A percentile compares a stretch with the other conserved stretches of the same genome.
Evolutionary conservation across 2,329 filamentous ascomycete species (phyloP).

Genomic region (Calonectria pseudoturangicola): DNA sequence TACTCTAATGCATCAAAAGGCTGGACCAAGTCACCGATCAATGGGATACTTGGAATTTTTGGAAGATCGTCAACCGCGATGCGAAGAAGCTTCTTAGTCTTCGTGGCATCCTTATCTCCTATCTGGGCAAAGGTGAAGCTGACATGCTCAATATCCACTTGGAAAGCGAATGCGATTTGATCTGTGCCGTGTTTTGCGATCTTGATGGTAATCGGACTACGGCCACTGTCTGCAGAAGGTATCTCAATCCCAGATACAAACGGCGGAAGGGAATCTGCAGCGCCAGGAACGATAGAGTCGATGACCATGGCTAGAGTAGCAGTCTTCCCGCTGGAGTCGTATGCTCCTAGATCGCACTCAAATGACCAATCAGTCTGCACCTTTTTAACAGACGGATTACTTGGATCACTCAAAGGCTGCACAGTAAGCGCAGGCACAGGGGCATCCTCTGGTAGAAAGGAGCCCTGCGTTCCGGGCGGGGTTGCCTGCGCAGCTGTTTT

Average conservation of each 20-base stretch:
- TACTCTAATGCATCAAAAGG: constrained; percentile 7
- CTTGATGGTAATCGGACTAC: background rate
- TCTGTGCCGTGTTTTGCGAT: background rate
- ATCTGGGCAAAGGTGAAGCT: constrained; percentile 9
- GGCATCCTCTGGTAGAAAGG: background rate
- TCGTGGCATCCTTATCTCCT: background rate
- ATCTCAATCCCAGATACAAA: background rate
- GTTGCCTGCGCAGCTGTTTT: constrained; percentile 1
- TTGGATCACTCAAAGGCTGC: background rate
- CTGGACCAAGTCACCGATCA: background rate
- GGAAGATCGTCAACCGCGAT: background rate
- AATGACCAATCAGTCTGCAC: background rate
- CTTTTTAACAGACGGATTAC: background rate
- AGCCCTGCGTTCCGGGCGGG: background rate
- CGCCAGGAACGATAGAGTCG: background rate
- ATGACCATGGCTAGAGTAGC: background rate
- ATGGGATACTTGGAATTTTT: background rate
- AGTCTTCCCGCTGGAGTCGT: background rate
- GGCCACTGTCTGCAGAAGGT: background rate
- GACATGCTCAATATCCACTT: constrained; percentile 4
- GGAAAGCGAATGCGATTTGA: background rate
- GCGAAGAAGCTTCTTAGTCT: background rate
- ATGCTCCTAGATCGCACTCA: background rate
- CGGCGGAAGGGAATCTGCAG: background rate
- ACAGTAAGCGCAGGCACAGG: background rate